Base-by-base conservation (phyloP, 2,329 filamentous ascomycete species). In the Pseudogymnoascus sp. region DNA sequence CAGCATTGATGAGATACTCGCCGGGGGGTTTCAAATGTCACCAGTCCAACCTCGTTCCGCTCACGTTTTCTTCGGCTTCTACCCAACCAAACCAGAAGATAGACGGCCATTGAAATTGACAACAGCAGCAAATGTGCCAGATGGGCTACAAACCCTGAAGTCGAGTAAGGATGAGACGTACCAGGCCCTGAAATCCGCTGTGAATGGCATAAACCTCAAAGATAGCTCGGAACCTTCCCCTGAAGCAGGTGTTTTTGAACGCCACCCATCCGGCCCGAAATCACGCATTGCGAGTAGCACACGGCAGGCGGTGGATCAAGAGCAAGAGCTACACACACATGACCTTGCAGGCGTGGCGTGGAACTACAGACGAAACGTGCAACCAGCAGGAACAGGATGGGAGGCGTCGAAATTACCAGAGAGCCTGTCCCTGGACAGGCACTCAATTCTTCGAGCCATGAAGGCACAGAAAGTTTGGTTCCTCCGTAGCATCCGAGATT, bases 271-370 rank as follows among this genome's bases (percentile, higher is more conserved):
- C 2, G 25, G 36, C 34, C 43, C 63, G 3, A 62, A 64, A 31
- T 59, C 63, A 21, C 59, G 40, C 7, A 64, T 43, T 64, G 59
- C 59, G 18, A 62, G 42, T 42, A 43, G 46, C n/a, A 64, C 16
- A 12, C 28, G 60, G 0, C 31, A 64, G 14, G 18, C 21, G 2
- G 25, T 16, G 5, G n/a, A 46, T 18, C 42, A 64, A 12, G 43
- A 56, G 31, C 28, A 23, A 34, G 42, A 23, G 12, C 21, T 62
- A 25, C 18, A 59, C 9, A 36, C 60, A 3, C 60, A 64, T 25
- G 21, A 64, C 11, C 59, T 40, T 18, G 59, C 34, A 16, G 34
- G 34, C 23, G 34, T 25, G 18, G 21, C 25, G 34, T 25, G 18
- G 21, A 38, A 25, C 59, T 42, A 42, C 14, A n/a, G 3, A 38